Percentiles rank a stretch among this genome's conserved stretches.
These are phyloP conservation scores for Prunus mongolica DNA, from an alignment of 306 rosid genomes.

Conservation along the genomic window DNA sequence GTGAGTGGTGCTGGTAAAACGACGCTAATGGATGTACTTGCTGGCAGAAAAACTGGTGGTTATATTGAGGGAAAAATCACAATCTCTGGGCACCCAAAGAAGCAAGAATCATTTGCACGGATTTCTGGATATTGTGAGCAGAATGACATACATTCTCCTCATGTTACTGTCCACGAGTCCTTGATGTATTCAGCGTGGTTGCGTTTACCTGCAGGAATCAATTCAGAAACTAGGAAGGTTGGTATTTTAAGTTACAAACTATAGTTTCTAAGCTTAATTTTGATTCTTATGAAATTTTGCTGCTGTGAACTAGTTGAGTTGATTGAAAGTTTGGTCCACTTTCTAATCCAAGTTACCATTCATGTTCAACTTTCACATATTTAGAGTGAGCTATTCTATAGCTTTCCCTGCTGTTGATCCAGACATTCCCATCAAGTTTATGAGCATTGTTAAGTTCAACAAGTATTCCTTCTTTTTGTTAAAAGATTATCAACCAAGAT, in stretches of 20 bases:
- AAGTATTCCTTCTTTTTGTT: background rate
- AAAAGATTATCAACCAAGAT: too few relatives aligned
- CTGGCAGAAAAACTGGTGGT: constrained; percentile 25
- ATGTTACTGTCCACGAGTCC: constrained; percentile 57
- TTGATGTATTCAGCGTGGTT: constrained; percentile 66
- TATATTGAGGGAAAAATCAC: constrained; percentile 16
- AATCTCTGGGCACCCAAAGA: constrained; percentile 21
- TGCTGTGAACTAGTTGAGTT: too few relatives aligned
- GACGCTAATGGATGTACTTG: constrained; percentile 24
- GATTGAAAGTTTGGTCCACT: background rate
- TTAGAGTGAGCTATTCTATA: too few relatives aligned
- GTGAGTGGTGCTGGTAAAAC: constrained; percentile 26
- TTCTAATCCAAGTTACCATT: background rate
- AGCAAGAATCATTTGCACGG: constrained; percentile 20
- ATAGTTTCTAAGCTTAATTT: background rate
- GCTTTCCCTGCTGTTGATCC: too few relatives aligned
- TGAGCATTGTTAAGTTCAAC: background rate
- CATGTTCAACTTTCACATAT: too few relatives aligned
- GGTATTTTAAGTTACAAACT: constrained; percentile 11
- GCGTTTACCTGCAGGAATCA: constrained; percentile 44
- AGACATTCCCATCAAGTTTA: background rate
- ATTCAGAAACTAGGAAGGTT: constrained; percentile 51
- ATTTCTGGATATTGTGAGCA: constrained; percentile 27
- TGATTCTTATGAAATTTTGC: background rate
- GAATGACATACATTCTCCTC: constrained; percentile 53